Conservation (phyloP, 2,329 filamentous ascomycete genomes). For the Coccinonectria pachysandricola region DNA sequence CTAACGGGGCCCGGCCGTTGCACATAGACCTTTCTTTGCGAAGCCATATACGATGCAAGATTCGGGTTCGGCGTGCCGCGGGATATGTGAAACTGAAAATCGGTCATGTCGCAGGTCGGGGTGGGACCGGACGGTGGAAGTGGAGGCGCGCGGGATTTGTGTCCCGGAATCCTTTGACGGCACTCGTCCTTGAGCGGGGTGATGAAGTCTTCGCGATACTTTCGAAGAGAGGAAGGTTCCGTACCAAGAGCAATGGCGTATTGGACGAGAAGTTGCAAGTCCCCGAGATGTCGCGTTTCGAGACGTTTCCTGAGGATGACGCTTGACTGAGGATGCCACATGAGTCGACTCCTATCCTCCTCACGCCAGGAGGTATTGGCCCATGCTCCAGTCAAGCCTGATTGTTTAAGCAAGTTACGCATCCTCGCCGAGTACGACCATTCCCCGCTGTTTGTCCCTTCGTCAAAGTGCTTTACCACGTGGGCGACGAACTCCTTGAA, state of each 20-base stretch:
- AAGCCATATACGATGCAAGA: conserved; percentile 25
- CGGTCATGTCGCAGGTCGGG: conserved; percentile 19
- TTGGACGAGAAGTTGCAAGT: conserved; percentile 28
- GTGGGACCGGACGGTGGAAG: conserved; percentile 14
- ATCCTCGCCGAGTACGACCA: conserved; percentile 36
- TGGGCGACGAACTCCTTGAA: conserved; percentile 37
- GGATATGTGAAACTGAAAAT: conserved; percentile 28
- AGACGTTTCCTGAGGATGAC: conserved; percentile 32
- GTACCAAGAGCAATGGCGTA: conserved; percentile 30
- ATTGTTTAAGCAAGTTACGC: conserved; percentile 34
- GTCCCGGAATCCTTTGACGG: conserved; percentile 24
- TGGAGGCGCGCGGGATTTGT: conserved; percentile 18
- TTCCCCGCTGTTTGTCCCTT: conserved; percentile 27
- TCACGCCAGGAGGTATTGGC: conserved; percentile 25
- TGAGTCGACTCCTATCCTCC: conserved; percentile 23
- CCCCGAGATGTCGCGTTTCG: conserved; percentile 34
- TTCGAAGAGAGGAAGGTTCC: conserved; percentile 17
- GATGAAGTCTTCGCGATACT: conserved; percentile 24
- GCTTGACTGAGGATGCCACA: conserved; percentile 33
- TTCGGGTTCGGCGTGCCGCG: conserved; percentile 24
- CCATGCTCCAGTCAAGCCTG: conserved; percentile 28
- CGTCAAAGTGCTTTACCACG: conserved; percentile 37
- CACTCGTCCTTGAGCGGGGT: conserved; percentile 27
- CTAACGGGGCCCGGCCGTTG: conserved; percentile 18
- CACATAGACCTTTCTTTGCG: conserved; percentile 25